phyloP scores from a whole-genome alignment of 108 stramenopile species.

The Mayamaea pseudoterrestris region DNA sequence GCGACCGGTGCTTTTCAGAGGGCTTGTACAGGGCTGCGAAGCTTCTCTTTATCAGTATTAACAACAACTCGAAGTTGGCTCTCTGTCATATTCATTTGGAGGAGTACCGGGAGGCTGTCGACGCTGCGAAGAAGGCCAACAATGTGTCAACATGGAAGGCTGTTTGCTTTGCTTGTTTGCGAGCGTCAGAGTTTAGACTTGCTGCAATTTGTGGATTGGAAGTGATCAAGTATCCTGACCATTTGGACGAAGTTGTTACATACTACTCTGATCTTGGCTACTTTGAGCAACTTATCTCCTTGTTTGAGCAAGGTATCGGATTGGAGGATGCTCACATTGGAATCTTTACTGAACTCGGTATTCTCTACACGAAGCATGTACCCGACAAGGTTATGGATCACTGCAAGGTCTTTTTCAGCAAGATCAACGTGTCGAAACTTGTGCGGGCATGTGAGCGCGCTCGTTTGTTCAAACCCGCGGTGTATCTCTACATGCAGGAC shows the following conservation, averaged over 20 bases:
- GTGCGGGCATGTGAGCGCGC: constrained; percentile 98
- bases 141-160: constrained; percentile 98
- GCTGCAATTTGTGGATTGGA: constrained; percentile 94
- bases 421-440: constrained; percentile 95
- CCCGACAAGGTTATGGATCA: constrained; percentile 99
- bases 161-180: constrained; percentile 93
- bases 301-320: constrained; percentile 98
- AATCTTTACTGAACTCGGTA: constrained; percentile 98
- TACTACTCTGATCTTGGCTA: constrained; percentile 96
- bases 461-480: constrained; percentile 91
- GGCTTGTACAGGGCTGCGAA: constrained; percentile 96
- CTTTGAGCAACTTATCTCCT: constrained; percentile 89
- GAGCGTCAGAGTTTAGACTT: constrained; percentile 93
- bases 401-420: constrained; percentile 96
- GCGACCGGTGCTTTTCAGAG: constrained; percentile 93
- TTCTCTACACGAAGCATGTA: constrained; percentile 98
- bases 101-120: constrained; percentile 97
- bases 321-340: constrained; percentile 97
- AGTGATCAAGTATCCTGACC: constrained; percentile 99
- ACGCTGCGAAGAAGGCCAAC: constrained; percentile 97
- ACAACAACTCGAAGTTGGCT: constrained; percentile 99
- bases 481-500: constrained; percentile 95
- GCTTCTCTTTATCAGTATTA: constrained; percentile 92
- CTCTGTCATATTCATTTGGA: constrained; percentile 96
- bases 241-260: constrained; percentile 96